Conservation (phyloP, 2,329 filamentous ascomycete species). For the Pyricularia sp. region DNA sequence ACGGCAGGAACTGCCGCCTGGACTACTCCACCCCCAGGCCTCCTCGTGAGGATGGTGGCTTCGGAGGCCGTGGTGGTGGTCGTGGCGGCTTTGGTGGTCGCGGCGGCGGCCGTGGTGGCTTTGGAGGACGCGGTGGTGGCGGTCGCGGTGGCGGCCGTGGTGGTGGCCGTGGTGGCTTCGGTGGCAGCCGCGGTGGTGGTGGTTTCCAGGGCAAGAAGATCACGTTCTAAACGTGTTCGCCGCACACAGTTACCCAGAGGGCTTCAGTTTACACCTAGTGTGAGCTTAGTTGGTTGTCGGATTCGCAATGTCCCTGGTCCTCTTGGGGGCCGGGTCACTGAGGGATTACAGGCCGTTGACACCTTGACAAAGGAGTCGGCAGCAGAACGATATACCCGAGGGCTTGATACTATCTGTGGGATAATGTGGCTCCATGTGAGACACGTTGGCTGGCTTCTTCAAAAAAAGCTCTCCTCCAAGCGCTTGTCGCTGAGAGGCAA, state of each 20-base stretch:
- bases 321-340: constrained; percentile 4
- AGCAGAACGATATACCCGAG: constrained; percentile 45
- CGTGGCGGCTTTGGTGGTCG: constrained; percentile 38
- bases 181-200: constrained; percentile 38
- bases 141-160: constrained; percentile 42
- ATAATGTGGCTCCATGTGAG: constrained; percentile 12
- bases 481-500: constrained; percentile 6
- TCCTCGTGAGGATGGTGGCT: constrained; percentile 44
- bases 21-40: constrained; percentile 69
- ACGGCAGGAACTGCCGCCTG: constrained; percentile 67
- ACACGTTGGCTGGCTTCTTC: constrained; percentile 1
- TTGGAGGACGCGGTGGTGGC: constrained; percentile 34
- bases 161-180: constrained; percentile 39
- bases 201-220: constrained; percentile 75
- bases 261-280: constrained; percentile 20
- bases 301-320: constrained; percentile 28
- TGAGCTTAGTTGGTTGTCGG: constrained; percentile 48
- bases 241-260: constrained; percentile 33
- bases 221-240: constrained; percentile 32
- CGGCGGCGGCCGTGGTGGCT: constrained; percentile 27
- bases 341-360: constrained; percentile 29
- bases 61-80: constrained; percentile 31
- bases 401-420: constrained; percentile 31
- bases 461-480: constrained; percentile 13
- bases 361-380: constrained; percentile 40